Percentiles rank a stretch among this genome's conserved stretches.
Evolutionary conservation across 441 rosid species (phyloP).

Genomic region (Populus hybrid): DNA sequence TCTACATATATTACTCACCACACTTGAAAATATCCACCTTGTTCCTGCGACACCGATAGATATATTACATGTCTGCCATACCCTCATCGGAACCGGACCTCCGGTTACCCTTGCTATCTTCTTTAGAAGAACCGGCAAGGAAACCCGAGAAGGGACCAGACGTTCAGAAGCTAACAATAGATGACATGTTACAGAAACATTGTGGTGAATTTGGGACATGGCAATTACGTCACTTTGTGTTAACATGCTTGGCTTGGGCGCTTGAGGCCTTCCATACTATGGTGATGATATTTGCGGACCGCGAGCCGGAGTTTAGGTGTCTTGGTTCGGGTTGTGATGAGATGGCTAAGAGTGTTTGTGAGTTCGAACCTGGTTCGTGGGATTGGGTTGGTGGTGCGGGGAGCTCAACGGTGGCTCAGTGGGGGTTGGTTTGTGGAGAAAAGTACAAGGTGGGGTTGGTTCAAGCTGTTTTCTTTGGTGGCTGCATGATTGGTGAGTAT

Average conservation of each 20-base stretch:
- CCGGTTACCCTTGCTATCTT: conserved; percentile 27
- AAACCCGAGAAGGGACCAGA: conserved; percentile 14
- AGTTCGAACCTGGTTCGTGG: conserved; percentile 62
- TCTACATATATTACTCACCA: not conserved
- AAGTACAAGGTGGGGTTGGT: conserved; percentile 81
- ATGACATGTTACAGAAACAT: conserved; percentile 68
- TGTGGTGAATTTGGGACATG: conserved; percentile 90
- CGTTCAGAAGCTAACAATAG: conserved; percentile 53
- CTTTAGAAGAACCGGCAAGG: conserved; percentile 11
- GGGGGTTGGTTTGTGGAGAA: conserved; percentile 73
- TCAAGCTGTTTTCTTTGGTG: conserved; percentile 76
- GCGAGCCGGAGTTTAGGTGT: conserved; percentile 58
- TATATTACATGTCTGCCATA: conserved; percentile 9
- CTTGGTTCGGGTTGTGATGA: conserved; percentile 39
- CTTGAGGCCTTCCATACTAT: conserved; percentile 87
- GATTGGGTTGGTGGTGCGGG: conserved; percentile 57
- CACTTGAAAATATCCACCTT: not conserved
- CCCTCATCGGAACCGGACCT: conserved; percentile 21
- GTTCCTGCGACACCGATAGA: not conserved
- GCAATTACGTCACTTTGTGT: conserved; percentile 79
- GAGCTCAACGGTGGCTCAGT: conserved; percentile 79
- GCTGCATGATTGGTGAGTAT: conserved; percentile 84
- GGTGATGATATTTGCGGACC: conserved; percentile 93
- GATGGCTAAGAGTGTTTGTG: conserved; percentile 39
- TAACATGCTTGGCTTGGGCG: conserved; percentile 84